These are phyloP conservation scores for Symbiodinium natans DNA, from an alignment of 73 alveolate species.

Conservation along the genomic window DNA sequence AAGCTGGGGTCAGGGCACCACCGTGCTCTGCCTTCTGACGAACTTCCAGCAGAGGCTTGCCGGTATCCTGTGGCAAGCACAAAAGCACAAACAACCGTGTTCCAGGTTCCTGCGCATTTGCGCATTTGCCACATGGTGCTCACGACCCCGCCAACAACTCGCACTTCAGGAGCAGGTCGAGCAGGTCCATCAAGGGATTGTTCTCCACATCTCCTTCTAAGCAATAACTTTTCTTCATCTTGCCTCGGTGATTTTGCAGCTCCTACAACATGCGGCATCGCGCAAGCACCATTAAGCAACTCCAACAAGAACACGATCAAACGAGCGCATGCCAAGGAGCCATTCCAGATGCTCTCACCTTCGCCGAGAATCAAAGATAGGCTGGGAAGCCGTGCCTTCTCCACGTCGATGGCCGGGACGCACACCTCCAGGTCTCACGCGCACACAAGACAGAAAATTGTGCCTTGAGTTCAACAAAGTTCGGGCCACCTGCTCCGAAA, in stretches of 20 bases:
- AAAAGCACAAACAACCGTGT: background rate
- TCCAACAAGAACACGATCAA: background rate
- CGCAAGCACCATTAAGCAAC: background rate
- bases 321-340: background rate
- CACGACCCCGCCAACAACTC: background rate
- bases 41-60: constrained; percentile 49
- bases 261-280: background rate
- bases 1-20: background rate
- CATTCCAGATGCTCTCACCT: constrained; percentile 79
- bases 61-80: background rate
- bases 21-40: constrained; percentile 89
- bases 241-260: background rate
- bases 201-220: constrained; percentile 53
- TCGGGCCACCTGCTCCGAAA: no score
- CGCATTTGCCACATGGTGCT: background rate
- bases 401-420: constrained; percentile 34
- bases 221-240: constrained; percentile 70
- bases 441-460: no score
- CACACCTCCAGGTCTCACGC: constrained; percentile 56
- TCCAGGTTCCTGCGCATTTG: background rate
- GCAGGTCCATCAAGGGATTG: constrained; percentile 65
- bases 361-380: constrained; percentile 47
- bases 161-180: constrained; percentile 13
- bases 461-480: no score
- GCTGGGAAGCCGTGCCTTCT: background rate